A percentile compares a stretch with the other conserved stretches of the same genome.
Evolutionary conservation across 202 grass and related monocot genomes (phyloP).

Genomic region (Eragrostis tef): DNA sequence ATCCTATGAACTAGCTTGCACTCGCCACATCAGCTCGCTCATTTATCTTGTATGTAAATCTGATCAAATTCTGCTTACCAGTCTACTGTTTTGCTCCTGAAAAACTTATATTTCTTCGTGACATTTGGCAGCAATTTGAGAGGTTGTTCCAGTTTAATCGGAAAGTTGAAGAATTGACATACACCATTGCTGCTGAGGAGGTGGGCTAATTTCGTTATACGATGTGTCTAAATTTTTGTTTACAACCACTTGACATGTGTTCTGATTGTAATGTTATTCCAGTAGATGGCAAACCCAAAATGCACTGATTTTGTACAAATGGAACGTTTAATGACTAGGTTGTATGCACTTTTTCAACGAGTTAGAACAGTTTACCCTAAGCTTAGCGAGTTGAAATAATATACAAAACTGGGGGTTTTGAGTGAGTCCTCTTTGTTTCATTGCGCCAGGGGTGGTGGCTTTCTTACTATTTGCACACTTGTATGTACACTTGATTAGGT

Average conservation of each 20-base stretch:
- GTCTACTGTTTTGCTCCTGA: slow-evolving; percentile 29
- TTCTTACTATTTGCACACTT: background rate
- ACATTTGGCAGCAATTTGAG: slow-evolving; percentile 86
- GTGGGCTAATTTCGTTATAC: slow-evolving; percentile 51
- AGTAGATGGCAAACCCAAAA: slow-evolving; percentile 8
- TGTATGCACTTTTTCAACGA: background rate
- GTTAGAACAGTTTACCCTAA: background rate
- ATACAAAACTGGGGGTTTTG: slow-evolving; percentile 14
- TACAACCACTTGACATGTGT: background rate
- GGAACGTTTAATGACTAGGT: background rate
- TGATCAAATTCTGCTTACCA: slow-evolving; percentile 44
- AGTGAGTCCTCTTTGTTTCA: background rate
- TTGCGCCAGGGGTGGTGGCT: background rate
- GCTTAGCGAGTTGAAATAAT: background rate
- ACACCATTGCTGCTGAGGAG: slow-evolving; percentile 93
- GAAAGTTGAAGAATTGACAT: slow-evolving; percentile 90
- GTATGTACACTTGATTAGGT: background rate
- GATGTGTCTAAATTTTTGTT: slow-evolving; percentile 22
- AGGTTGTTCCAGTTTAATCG: slow-evolving; percentile 89
- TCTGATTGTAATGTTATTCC: background rate
- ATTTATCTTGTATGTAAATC: slow-evolving; percentile 82
- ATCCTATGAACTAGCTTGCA: slow-evolving; percentile 95
- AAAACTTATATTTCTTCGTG: slow-evolving; percentile 36
- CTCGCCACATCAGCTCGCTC: slow-evolving; percentile 84
- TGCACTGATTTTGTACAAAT: slow-evolving; percentile 36